phyloP scores from a whole-genome alignment of 148 eudicot species.

The Fagopyrum homotropicum region DNA sequence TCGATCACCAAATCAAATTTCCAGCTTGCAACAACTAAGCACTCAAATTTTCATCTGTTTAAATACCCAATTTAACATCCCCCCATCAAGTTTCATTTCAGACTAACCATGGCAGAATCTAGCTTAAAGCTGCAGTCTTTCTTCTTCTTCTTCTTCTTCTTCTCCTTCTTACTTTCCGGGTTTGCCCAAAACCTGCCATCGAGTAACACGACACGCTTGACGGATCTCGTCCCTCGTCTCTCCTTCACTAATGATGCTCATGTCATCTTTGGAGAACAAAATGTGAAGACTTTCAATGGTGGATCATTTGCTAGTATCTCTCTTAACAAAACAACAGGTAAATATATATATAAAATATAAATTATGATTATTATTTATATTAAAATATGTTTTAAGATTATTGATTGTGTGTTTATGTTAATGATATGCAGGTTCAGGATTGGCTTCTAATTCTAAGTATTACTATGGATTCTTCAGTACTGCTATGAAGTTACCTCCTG shows the following conservation, averaged over 20 bases:
- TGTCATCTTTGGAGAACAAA: conserved; percentile 46
- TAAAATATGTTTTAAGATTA: not conserved
- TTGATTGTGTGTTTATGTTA: not conserved
- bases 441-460: conserved; percentile 51
- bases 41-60: conserved; percentile 5
- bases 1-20: conserved; percentile 12
- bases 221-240: conserved; percentile 39
- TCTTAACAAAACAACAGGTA: conserved; percentile 67
- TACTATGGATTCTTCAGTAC: conserved; percentile 83
- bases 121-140: not conserved
- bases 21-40: conserved; percentile 94
- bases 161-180: not conserved
- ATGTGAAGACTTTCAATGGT: conserved; percentile 43
- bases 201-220: conserved; percentile 31
- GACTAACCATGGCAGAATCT: not conserved
- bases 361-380: too few species aligned
- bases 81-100: not conserved
- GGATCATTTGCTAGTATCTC: conserved; percentile 53
- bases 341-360: not conserved
- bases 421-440: conserved; percentile 60
- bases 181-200: conserved; percentile 38
- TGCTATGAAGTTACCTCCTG: conserved; percentile 72
- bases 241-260: conserved; percentile 38
- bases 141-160: conserved; percentile 9
- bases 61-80: not conserved